A percentile compares a stretch with the other conserved stretches of the same genome.
phyloP scores from a whole-genome alignment of 345 rosid genomes.

The Corchorus olitorius region DNA sequence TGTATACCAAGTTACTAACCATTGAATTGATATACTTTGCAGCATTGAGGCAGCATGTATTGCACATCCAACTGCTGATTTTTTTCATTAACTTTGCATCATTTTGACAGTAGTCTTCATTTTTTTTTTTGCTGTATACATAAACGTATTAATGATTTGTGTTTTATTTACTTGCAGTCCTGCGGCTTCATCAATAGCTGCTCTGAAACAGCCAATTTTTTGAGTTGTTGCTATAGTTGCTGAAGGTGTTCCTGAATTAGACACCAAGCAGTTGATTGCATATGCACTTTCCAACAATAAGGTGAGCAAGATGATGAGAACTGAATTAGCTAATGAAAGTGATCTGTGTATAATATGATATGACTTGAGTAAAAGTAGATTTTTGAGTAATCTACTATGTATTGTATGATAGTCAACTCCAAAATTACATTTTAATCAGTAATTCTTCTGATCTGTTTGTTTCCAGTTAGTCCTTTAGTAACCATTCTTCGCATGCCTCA shows the following conservation, averaged over 20 bases:
- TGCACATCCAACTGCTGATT: constrained; percentile 95
- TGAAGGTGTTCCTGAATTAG: constrained; percentile 98
- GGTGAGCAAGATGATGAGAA: constrained; percentile 40
- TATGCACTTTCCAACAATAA: constrained; percentile 95
- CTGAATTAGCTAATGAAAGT: background rate
- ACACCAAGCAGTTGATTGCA: constrained; percentile 87
- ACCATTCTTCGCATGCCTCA: too few species aligned
- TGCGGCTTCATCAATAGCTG: constrained; percentile 96
- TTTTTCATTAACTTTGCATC: constrained; percentile 95
- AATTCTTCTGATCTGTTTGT: too few species aligned
- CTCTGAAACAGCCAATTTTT: constrained; percentile 91
- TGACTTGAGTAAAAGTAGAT: too few species aligned
- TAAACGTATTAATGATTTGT: background rate
- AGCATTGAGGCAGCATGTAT: constrained; percentile 94
- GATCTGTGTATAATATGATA: background rate
- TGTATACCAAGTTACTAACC: constrained; percentile 9
- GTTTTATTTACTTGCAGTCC: constrained; percentile 57
- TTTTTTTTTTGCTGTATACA: background rate
- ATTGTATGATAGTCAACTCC: too few species aligned
- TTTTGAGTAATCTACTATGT: too few species aligned
- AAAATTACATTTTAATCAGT: too few species aligned
- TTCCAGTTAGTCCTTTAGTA: too few species aligned
- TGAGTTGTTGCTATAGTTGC: constrained; percentile 95
- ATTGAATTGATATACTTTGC: constrained; percentile 34
- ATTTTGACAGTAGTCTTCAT: constrained; percentile 59